Base-by-base conservation (phyloP, 176 grass and related monocot genomes). In the Coix lacrymajobi region DNA sequence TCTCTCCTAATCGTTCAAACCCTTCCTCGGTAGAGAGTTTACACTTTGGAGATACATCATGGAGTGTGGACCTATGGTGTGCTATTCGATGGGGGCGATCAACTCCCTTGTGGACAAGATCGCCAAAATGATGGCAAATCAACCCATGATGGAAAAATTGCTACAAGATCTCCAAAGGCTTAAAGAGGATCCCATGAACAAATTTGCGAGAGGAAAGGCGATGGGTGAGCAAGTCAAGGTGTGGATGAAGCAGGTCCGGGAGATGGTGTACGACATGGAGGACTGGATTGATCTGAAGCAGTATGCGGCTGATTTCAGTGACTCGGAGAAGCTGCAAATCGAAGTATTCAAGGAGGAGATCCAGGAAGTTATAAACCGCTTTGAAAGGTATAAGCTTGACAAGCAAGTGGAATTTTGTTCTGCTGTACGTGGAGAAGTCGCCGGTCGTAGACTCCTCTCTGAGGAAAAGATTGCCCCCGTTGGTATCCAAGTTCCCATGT, bases 41-140 rank as follows among this genome's bases (percentile, higher is more conserved):
- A 40, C 10, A 40, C 10, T 40, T 40, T 40, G 0, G 38, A 40
- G 38, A 40, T 40, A 40, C 10, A 40, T 40, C 38, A 40, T 40
- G 38, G 38, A 40, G 38, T 8, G 38, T 3, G 38, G 10, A 10
- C 38, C 72, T 37, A 75, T 34, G 30, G 31, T 75, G 72, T 75
- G 49, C 48, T 75, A 37, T 11, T 75, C 29, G n/a, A 75, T 52
- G 48, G 72, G 49, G 49, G 0, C 72, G 33, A 75, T 57, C 72
- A 75, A 75, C 72, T 57, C 72, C 30, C 72, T 75, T 22, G 31
- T 75, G 30, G 30, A 75, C 29, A 75, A 75, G 71, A 33, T 75
- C 46, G 54, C 46, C 28, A 29, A 9, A 34, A 46, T 75, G 29
- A 6, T 12, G 46, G 46, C 52, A 46, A 75, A 57, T 2, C 48